Base-by-base conservation (phyloP, 352 stramenopile genomes). In the Phytophthora tubulina region DNA sequence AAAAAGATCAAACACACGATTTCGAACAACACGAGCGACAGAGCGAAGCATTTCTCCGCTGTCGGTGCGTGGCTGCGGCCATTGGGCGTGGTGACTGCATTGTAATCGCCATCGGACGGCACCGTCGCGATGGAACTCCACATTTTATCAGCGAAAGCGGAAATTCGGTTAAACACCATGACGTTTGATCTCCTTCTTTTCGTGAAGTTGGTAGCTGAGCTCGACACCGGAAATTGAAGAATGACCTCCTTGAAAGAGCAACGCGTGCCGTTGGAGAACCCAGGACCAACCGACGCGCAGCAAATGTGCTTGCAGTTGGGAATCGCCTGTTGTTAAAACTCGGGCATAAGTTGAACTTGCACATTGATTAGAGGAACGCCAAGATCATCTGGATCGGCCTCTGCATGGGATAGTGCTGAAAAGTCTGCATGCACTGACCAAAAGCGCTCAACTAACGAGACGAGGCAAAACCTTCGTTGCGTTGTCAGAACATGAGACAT, bases 1-100 rank as follows among this genome's bases (percentile, higher is more conserved):
- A 72, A 72, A 32, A 72, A 58, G 56, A 72, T 36, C 21, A 72
- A 33, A 52, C 65, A 72, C 56, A 72, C 33, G 13, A 42, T 41
- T 27, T 72, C 48, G 39, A 72, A 72, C 2, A 63, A 27, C 1
- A 60, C 27, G 11, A 66, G 17, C 32, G 65, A 72, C 17, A 66
- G 13, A 5, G 57, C 65, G 49, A 72, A 72, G 32, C 38, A 33
- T 42, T 50, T 72, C 33, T 66, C 64, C 11, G n/a, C 17, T 6
- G 21, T 27, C 3, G 41, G 36, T 2, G 61, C 11, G 6, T 36
- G 55, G 41, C 46, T 53, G 35, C 32, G 32, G 17, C 30, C 56
- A 46, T 53, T 63, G 6, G 67, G 67, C 6, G 61, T 75, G 6
- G 21, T 32, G 8, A 63, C 54, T 6, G 51, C 46, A 13, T 65